Conservation (phyloP, 495 filamentous ascomycete species). For the Trypethelium eluteriae region DNA sequence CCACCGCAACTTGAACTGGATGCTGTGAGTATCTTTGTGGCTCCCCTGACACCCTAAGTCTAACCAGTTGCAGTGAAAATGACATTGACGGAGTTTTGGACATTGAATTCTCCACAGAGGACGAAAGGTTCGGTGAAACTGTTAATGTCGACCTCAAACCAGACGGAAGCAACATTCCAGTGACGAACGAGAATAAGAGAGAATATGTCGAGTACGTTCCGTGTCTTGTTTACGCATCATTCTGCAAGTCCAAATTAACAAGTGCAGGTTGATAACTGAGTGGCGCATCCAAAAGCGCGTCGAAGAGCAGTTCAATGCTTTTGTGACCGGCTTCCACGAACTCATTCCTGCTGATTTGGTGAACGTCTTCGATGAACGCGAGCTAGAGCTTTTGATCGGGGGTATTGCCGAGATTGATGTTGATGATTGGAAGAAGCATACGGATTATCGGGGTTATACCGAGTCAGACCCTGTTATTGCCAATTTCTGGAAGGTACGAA, state of each 20-base stretch:
- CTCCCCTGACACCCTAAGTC: neutral
- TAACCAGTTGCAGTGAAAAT: constrained; percentile 51
- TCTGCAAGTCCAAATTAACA: constrained; percentile 28
- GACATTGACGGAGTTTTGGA: constrained; percentile 90
- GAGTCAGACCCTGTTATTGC: constrained; percentile 93
- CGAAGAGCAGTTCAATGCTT: constrained; percentile 95
- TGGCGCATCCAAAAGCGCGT: constrained; percentile 99
- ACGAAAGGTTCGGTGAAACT: constrained; percentile 93
- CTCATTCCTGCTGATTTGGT: constrained; percentile 93
- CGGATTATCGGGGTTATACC: constrained; percentile 99
- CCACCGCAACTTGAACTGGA: constrained; percentile 92
- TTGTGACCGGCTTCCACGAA: constrained; percentile 95
- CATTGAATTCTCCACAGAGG: constrained; percentile 89
- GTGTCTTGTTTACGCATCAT: neutral
- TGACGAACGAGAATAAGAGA: constrained; percentile 94
- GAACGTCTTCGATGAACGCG: constrained; percentile 97
- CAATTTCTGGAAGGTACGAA: constrained; percentile 91
- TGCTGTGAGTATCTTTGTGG: constrained; percentile 42
- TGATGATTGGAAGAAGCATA: constrained; percentile 99
- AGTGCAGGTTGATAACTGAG: constrained; percentile 71
- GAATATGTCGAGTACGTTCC: constrained; percentile 55
- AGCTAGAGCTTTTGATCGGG: constrained; percentile 92
- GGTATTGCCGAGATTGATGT: constrained; percentile 99
- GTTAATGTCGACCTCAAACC: constrained; percentile 89
- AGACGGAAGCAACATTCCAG: constrained; percentile 79